Evolutionary conservation across 179 eudicot genomes (phyloP), one percentile per base, ranked within the genome.

Genomic region (Beta macrorhiza): DNA sequence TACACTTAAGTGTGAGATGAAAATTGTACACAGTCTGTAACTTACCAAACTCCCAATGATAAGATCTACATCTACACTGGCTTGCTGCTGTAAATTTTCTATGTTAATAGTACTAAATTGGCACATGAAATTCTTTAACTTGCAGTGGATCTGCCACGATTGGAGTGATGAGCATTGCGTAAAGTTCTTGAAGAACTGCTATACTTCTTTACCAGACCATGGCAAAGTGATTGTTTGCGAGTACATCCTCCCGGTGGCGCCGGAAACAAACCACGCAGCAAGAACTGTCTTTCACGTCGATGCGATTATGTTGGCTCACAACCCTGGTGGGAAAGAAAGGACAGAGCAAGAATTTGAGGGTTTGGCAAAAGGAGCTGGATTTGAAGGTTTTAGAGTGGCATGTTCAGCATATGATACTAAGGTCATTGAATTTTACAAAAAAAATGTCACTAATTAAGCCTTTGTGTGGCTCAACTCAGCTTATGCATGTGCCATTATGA

Each of bases 251-350:
- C 88, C 92, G 0, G 90, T 88, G 45, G 79, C 80, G 58, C 91
- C 93, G 0, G 88, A 88, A 55, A 80, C 81, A 4, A 87, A 45
- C 76, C 45, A 77, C 3, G 84, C 88, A 0, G 86, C 92, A 0
- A 85, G 83, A 80, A 81, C 72, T 0, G 85, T 79, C 10, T 84
- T 84, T 67, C 80, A 79, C 0, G 62, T 74, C 0, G 91, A 92
- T 67, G 79, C 89, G 1, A 64, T 72, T 29, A 90, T 90, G 91
- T 75, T 90, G 82, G 76, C 87, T 1, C 75, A 78, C 63, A 88
- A 83, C 85, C 88, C 87, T 0, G 97, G 91, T 52, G 94, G 94
- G 5, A 92, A 87, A 73, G 94, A 91, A 81, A 89, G 97, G 87
- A 89, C 94, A 0, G 80, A 79, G 47, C 84, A 87, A 25, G 94